Conservation (phyloP, 2,329 filamentous ascomycete species). For the Ascosphaera acerosa region DNA sequence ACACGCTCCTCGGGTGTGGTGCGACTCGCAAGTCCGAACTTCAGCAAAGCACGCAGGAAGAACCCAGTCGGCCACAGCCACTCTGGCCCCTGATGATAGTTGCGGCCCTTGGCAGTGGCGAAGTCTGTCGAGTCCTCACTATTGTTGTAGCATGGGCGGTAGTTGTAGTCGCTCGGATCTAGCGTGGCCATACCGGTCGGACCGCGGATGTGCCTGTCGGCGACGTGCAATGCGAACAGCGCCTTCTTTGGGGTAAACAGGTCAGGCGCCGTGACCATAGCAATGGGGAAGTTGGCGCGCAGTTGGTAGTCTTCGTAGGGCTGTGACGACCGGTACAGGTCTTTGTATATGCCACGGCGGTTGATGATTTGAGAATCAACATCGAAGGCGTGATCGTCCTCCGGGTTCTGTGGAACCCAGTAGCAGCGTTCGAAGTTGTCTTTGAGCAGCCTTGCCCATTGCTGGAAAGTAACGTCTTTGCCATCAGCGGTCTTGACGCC, state of each 20-base stretch:
- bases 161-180: constrained; percentile 77
- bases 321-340: constrained; percentile 79
- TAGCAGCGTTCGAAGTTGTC: constrained; percentile 79
- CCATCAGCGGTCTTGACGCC: constrained; percentile 43
- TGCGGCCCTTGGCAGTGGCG: constrained; percentile 74
- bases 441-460: constrained; percentile 63
- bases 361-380: constrained; percentile 60
- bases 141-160: constrained; percentile 85
- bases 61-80: constrained; percentile 97
- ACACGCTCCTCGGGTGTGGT: constrained; percentile 40
- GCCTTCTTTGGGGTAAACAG: constrained; percentile 63
- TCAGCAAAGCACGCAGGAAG: constrained; percentile 73
- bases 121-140: constrained; percentile 82
- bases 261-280: constrained; percentile 79
- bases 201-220: constrained; percentile 55
- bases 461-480: constrained; percentile 38
- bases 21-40: constrained; percentile 61
- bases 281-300: constrained; percentile 78
- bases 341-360: constrained; percentile 92
- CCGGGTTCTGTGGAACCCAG: constrained; percentile 46
- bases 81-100: constrained; percentile 95
- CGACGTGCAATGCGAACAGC: constrained; percentile 50
- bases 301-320: constrained; percentile 96
- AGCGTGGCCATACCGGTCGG: constrained; percentile 90
- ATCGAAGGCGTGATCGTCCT: constrained; percentile 52